Evolutionary conservation across 345 rosid species (phyloP), one percentile per base, ranked within the genome.

Genomic region (Lumnitzera racemosa): DNA sequence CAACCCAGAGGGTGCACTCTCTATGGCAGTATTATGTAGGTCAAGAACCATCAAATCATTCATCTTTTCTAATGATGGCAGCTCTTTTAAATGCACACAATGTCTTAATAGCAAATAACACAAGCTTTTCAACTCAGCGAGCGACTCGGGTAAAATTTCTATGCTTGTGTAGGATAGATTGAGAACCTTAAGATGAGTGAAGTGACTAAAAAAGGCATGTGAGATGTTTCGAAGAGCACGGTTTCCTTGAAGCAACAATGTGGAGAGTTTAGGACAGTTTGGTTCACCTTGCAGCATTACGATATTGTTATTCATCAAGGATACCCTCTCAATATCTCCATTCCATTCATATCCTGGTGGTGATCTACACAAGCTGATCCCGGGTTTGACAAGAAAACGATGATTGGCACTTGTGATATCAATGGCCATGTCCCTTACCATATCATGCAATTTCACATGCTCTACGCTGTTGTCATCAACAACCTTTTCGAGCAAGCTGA

Each of bases 381-480:
- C 63, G 3, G 61, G 31, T 51, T 51, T 41, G 9, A 57, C 66
- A 50, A 52, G 48, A 7, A 16, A 61, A 31, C 49, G 41, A 24
- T 20, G 24, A 24, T 15, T 49, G 10, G 15, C 25, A 12, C 56
- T 54, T 1, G 36, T 15, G 1, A 47, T 48, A 12, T 36, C 43
- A 36, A 36, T 36, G 43, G 70, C 70, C 73, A 69, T 73, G 16
- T 64, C 77, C 5, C 73, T 54, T 0, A 68, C 52, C n/a, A 68
- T 41, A 49, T 61, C 61, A 54, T 73, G 70, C 60, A 73, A 61
- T 46, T 61, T 57, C 12, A 73, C 65, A 46, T 5, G 14, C 2
- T 15, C 2, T 2, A 1, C 3, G 0, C 3, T 13, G 4, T 29
- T 49, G 16, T 7, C 46, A 20, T 20, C 53, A 4, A 20, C 50